These are phyloP conservation scores for Choricystis sp. DNA, from an alignment of 139 green algal species.

Conservation along the genomic window DNA sequence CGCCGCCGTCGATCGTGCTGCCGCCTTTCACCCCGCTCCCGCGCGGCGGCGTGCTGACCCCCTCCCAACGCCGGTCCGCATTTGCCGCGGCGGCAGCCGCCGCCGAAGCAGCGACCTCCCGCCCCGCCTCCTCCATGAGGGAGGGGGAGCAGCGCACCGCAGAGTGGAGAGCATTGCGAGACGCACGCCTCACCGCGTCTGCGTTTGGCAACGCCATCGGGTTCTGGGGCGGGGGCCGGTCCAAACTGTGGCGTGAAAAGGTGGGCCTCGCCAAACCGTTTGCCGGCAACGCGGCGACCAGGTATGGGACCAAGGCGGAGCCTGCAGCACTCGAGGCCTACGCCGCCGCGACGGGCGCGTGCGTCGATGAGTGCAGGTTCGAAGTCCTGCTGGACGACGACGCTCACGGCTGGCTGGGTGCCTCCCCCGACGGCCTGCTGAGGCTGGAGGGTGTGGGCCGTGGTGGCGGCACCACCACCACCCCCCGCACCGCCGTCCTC, in stretches of 20 bases:
- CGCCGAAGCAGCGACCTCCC: too few relatives aligned
- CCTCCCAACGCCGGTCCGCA: too few relatives aligned
- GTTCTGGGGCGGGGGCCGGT: slow-evolving; percentile 24
- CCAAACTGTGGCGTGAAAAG: slow-evolving; percentile 58
- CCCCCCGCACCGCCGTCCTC: slow-evolving; percentile 23
- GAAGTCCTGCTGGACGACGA: slow-evolving; percentile 25
- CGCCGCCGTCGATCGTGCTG: too few relatives aligned
- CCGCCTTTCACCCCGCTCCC: too few relatives aligned
- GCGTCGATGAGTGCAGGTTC: slow-evolving; percentile 15
- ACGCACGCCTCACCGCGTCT: slow-evolving; percentile 34
- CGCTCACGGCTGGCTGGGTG: slow-evolving; percentile 45
- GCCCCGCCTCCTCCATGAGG: too few relatives aligned
- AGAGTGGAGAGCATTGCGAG: slow-evolving; percentile 27
- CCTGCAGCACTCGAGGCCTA: slow-evolving; percentile 28
- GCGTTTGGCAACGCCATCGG: slow-evolving; percentile 36
- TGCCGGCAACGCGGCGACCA: slow-evolving; percentile 47
- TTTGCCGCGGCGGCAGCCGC: too few relatives aligned
- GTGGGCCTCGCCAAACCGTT: slow-evolving; percentile 36
- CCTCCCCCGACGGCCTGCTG: slow-evolving; percentile 47
- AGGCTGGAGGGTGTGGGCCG: slow-evolving; percentile 2
- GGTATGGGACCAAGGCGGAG: slow-evolving; percentile 39
- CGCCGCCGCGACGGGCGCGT: slow-evolving; percentile 10
- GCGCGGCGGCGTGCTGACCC: too few relatives aligned
- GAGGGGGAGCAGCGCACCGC: slow-evolving; percentile 33
- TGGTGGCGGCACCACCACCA: neutral